Evolutionary conservation across 2,329 filamentous ascomycete species (phyloP), one percentile per base, ranked within the genome.

Genomic region (Hirsutella rhossiliensis): DNA sequence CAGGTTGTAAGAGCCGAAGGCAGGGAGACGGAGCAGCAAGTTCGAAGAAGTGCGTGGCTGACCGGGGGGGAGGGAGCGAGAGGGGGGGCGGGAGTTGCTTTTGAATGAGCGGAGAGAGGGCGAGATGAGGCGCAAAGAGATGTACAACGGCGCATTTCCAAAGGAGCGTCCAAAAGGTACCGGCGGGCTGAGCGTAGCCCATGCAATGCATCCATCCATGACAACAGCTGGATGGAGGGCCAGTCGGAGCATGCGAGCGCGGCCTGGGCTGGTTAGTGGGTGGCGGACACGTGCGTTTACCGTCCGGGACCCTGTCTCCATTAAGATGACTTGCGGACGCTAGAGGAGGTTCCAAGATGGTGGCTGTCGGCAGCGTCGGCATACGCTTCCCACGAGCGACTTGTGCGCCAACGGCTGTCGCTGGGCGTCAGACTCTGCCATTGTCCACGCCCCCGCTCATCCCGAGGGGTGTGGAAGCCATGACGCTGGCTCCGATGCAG

Each of bases 1-100:
- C 18, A 42, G 17, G 12, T 3, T 37, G 34, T 18, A 18, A 11
- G 34, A 17, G 34, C 34, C 34, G 17, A 17, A 37, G 15, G 18
- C 7, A 18, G 18, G 15, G n/a, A n/a, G n/a, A 32, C n/a, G 6
- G 23, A 27, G 23, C 23, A 9, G 4, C 30, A 18, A 36, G 34
- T 36, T 17, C 15, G n/a, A 9, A 18, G 8, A 34, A 15, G 29
- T 3, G 29, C 18, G 29, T 32, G 28, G 41, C 12, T 20, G n/a
- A 29, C n/a, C 30, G n/a, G 28, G 42, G 20, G 20, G 38, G 18
- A 40, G 20, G 36, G 19, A 15, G 34, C 40, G 38, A 38, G 9
- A 32, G 47, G 40, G 42, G 44, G 49, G 49, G 46, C 41, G 49
- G 47, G 43, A 47, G 49, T 50, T 49, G 53, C 49, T 55, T 54